These are phyloP conservation scores for Micractinium sp. DNA, from an alignment of 139 green algal genomes.

Conservation along the genomic window DNA sequence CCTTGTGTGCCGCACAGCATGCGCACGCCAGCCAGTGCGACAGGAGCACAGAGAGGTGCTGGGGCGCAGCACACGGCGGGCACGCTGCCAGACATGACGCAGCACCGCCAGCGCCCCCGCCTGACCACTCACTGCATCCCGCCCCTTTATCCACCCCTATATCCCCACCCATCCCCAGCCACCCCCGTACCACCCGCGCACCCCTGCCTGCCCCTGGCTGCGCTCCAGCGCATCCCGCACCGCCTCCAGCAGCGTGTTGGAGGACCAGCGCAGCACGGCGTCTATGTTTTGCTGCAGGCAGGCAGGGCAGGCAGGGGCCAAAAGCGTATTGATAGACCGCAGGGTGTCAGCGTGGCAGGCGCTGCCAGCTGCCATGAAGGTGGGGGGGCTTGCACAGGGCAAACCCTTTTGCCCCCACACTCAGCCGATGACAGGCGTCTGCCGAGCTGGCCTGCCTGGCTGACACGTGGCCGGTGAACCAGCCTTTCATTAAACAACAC, in stretches of 20 bases:
- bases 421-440: too few species aligned
- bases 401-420: background rate
- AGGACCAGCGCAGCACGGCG: slow-evolving; percentile 6
- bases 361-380: background rate
- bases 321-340: background rate
- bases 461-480: too few species aligned
- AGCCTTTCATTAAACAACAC: too few species aligned
- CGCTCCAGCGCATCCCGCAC: slow-evolving; percentile 17
- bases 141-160: background rate
- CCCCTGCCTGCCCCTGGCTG: background rate
- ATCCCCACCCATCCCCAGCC: background rate
- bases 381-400: background rate
- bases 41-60: background rate
- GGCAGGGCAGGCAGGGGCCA: background rate
- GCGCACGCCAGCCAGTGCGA: background rate
- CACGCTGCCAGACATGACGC: background rate
- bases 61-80: background rate
- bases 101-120: background rate
- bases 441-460: too few species aligned
- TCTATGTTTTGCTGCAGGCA: slow-evolving; percentile 2
- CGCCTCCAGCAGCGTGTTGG: slow-evolving; percentile 10
- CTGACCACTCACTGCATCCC: too few species aligned
- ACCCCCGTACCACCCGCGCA: background rate
- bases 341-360: background rate
- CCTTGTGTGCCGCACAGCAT: too few species aligned